A percentile compares a stretch with the other conserved stretches of the same genome.
These are phyloP conservation scores for Solanum arcanum DNA, from an alignment of 257 asterid genomes.

Conservation along the genomic window DNA sequence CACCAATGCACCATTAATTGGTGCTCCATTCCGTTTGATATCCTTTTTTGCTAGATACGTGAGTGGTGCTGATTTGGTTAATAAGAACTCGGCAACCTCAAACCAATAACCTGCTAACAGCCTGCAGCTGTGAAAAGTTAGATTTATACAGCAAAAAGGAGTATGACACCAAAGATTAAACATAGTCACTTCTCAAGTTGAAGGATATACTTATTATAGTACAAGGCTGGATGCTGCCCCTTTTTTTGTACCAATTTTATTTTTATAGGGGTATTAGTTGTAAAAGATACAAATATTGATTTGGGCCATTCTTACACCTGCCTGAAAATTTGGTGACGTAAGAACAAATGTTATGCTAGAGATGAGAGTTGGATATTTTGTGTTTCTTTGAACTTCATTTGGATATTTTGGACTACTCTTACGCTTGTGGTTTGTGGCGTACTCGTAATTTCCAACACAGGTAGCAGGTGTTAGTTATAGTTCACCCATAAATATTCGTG, in stretches of 20 bases:
- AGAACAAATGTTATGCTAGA: neutral
- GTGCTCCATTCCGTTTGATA: slow-evolving; percentile 93
- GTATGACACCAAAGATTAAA: neutral
- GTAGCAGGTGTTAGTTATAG: neutral
- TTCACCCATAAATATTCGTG: too few relatives aligned
- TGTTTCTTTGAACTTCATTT: neutral
- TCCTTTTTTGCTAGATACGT: slow-evolving; percentile 91
- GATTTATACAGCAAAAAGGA: neutral
- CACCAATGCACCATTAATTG: slow-evolving; percentile 72
- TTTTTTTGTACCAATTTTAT: neutral
- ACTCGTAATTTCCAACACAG: neutral
- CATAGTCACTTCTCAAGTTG: neutral
- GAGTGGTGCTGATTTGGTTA: slow-evolving; percentile 91
- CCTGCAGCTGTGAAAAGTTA: neutral
- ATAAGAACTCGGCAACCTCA: slow-evolving; percentile 23
- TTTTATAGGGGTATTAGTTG: neutral
- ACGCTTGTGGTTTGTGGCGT: neutral
- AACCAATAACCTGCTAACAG: neutral
- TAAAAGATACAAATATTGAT: neutral
- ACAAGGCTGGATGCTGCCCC: neutral
- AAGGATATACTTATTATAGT: neutral
- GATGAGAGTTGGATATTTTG: neutral
- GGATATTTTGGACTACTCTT: neutral
- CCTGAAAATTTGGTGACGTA: neutral
- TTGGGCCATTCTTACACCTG: neutral